Evolutionary conservation across 2,329 filamentous ascomycete genomes (phyloP).

Genomic region (Colletotrichum graminicola): DNA sequence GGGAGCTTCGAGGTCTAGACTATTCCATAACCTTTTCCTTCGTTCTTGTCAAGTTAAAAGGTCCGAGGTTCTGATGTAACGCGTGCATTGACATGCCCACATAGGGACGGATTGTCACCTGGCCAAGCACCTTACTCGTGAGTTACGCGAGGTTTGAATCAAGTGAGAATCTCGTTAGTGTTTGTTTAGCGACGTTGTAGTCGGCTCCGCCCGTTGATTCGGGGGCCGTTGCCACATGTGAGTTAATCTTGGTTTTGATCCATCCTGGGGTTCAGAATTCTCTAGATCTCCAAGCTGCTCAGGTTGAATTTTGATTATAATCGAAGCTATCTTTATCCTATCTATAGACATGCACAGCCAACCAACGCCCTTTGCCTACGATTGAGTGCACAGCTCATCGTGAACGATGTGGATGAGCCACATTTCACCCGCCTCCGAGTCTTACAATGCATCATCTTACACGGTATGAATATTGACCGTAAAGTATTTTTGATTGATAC

Average conservation of each 20-base stretch:
- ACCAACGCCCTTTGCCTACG: no score
- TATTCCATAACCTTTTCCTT: not conserved
- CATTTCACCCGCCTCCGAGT: not conserved
- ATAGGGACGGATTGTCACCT: constrained; percentile 9
- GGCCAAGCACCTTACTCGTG: not conserved
- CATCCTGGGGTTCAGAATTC: not conserved
- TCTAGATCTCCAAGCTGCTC: not conserved
- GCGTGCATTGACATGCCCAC: constrained; percentile 31
- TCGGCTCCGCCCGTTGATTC: constrained; percentile 35
- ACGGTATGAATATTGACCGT: not conserved
- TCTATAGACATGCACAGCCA: not conserved
- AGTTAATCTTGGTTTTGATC: constrained; percentile 11
- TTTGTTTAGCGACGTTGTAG: constrained; percentile 22
- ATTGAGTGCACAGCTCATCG: not conserved
- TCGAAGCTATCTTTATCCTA: not conserved
- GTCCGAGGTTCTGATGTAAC: constrained; percentile 39
- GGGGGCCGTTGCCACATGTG: constrained; percentile 8
- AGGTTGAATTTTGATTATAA: not conserved
- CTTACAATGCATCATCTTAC: no score
- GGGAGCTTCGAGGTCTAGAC: constrained; percentile 23
- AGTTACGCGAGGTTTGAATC: not conserved
- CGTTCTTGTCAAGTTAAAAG: not conserved
- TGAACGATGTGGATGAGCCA: not conserved
- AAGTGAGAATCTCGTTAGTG: not conserved
- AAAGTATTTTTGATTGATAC: not conserved